Conservation (phyloP, 1,284 basidiomycete species). For the Leccinum huronense region DNA sequence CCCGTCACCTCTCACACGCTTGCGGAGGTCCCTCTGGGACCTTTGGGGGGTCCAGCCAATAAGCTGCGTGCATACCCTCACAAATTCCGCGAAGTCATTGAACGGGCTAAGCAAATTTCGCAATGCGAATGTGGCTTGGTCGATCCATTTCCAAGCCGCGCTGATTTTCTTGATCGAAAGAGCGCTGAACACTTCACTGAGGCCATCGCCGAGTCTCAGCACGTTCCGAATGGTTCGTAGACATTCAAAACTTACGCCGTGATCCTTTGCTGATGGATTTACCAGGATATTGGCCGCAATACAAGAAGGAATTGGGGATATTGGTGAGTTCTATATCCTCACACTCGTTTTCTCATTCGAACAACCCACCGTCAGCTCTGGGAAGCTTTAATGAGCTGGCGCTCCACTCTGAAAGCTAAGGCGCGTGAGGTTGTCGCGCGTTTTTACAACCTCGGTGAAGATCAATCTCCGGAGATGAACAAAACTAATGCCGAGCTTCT, state of each 20-base stretch:
- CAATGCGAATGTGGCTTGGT: neutral
- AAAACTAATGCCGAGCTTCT: neutral
- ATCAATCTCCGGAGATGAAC: neutral
- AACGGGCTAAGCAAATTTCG: neutral
- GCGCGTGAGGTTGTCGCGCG: neutral
- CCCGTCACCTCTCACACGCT: neutral
- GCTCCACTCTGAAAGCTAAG: neutral
- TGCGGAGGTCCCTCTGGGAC: neutral
- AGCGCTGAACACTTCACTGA: neutral
- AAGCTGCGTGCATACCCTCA: neutral
- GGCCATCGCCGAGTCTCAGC: neutral
- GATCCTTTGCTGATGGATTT: neutral
- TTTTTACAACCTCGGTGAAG: neutral
- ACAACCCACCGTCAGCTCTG: neutral
- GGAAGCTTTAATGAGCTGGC: neutral
- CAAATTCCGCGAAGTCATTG: too few species aligned
- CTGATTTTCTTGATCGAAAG: neutral
- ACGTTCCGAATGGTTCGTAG: neutral
- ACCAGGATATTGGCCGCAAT: slow-evolving; percentile 2
- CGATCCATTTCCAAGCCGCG: neutral
- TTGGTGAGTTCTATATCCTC: neutral
- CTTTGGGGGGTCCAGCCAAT: neutral
- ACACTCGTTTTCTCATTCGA: neutral
- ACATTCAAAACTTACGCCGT: neutral
- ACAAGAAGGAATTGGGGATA: neutral